Evolutionary conservation across 495 filamentous ascomycete genomes (phyloP).

Genomic region (Aspergillus panamensis): DNA sequence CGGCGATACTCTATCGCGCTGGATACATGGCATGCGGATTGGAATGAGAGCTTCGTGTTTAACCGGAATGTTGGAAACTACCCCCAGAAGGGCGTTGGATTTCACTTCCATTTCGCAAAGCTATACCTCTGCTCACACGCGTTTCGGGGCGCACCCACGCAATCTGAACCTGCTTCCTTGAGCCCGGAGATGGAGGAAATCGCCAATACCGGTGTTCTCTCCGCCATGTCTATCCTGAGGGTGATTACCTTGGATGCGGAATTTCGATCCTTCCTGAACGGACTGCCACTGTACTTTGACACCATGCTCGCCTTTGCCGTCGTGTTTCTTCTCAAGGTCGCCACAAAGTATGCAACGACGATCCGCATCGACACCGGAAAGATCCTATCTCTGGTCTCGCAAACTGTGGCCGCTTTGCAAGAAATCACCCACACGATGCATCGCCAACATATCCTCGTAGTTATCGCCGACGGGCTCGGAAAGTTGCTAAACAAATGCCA

Average conservation of each 20-base stretch:
- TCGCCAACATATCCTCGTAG: constrained; percentile 27
- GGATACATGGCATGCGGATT: constrained; percentile 34
- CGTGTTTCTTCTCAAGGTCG: constrained; percentile 35
- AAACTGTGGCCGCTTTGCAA: constrained; percentile 26
- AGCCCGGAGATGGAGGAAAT: constrained; percentile 31
- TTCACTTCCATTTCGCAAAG: constrained; percentile 34
- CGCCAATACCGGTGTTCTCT: constrained; percentile 30
- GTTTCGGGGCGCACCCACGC: constrained; percentile 26
- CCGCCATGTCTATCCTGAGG: constrained; percentile 30
- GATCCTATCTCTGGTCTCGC: constrained; percentile 26
- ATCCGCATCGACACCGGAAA: constrained; percentile 29
- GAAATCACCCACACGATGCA: constrained; percentile 30
- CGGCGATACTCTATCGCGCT: constrained; percentile 27
- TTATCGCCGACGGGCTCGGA: constrained; percentile 25
- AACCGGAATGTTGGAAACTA: constrained; percentile 32
- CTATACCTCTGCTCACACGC: constrained; percentile 37
- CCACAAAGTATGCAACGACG: constrained; percentile 22
- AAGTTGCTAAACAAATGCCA: constrained; percentile 24
- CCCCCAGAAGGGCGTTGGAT: constrained; percentile 29
- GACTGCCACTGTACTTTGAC: constrained; percentile 34
- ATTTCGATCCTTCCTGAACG: constrained; percentile 31
- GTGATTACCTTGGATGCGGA: constrained; percentile 30
- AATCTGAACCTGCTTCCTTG: constrained; percentile 11
- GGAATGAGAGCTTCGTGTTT: constrained; percentile 27
- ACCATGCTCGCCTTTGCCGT: constrained; percentile 39